phyloP scores from a whole-genome alignment of 2,329 filamentous ascomycete genomes.

The Didymella pinodella region DNA sequence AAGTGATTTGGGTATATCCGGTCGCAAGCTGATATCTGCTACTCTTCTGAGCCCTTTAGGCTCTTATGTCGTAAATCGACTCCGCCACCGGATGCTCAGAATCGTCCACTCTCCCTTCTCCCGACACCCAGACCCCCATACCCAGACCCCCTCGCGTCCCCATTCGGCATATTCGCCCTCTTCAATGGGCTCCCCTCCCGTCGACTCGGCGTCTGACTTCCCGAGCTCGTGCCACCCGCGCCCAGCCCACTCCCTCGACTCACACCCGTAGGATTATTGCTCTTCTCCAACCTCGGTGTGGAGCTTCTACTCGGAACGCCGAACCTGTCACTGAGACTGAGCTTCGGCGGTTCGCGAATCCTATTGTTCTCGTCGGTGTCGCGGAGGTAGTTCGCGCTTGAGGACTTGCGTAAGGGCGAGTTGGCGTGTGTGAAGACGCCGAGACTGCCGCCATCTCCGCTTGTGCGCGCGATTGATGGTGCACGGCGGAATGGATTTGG shows the following conservation, averaged over 20 bases:
- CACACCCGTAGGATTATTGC: conserved; percentile 21
- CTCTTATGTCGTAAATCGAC: not conserved
- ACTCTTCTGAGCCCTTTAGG: not conserved
- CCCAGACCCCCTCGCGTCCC: conserved; percentile 30
- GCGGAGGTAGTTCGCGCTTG: conserved; percentile 62
- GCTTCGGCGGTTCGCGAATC: conserved; percentile 6
- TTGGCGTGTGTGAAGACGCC: conserved; percentile 81
- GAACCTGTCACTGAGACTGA: conserved; percentile 17
- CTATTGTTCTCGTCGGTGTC: conserved; percentile 32
- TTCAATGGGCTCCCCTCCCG: conserved; percentile 56
- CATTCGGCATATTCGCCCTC: conserved; percentile 51
- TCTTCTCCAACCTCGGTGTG: conserved; percentile 18
- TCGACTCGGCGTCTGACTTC: conserved; percentile 36
- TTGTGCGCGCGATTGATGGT: conserved; percentile 57
- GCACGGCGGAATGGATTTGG: conserved; percentile 61
- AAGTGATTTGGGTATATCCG: not conserved
- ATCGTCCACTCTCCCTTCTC: conserved; percentile 42
- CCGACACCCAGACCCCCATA: conserved; percentile 37
- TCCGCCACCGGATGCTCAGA: conserved; percentile 11
- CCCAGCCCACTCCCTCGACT: conserved; percentile 31
- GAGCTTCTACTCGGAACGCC: conserved; percentile 17
- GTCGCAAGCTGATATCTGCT: not conserved
- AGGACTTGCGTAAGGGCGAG: conserved; percentile 83
- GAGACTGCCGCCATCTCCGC: conserved; percentile 75
- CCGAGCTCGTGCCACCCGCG: conserved; percentile 19